A percentile compares a stretch with the other conserved stretches of the same genome.
These are phyloP conservation scores for Bipolaris gigantea DNA, from an alignment of 2,329 filamentous ascomycete species.

Conservation along the genomic window DNA sequence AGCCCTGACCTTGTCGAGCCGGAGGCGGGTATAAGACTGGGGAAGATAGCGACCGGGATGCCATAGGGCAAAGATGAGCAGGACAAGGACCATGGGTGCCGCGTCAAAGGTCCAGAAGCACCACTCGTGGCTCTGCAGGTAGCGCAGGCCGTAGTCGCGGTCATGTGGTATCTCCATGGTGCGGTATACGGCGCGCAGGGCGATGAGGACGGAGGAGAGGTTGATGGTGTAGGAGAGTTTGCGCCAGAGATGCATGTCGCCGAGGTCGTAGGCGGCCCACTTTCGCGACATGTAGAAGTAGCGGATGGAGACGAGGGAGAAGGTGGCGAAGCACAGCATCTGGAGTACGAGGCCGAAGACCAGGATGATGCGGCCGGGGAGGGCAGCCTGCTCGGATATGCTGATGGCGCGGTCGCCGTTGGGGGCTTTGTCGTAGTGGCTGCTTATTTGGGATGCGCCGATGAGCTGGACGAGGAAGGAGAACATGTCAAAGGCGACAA, in stretches of 20 bases:
- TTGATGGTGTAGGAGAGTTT: conserved; percentile 42
- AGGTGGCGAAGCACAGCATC: conserved; percentile 55
- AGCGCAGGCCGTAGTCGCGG: conserved; percentile 48
- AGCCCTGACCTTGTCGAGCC: conserved; percentile 34
- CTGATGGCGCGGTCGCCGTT: conserved; percentile 48
- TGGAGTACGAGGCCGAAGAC: conserved; percentile 55
- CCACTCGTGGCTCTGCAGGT: conserved; percentile 57
- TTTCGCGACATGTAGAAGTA: conserved; percentile 38
- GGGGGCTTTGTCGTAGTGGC: conserved; percentile 32
- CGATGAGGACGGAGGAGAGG: conserved; percentile 33
- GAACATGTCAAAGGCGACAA: conserved; percentile 53
- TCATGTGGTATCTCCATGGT: conserved; percentile 57
- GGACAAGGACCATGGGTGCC: conserved; percentile 52
- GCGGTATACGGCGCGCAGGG: conserved; percentile 58
- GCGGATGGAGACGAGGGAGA: conserved; percentile 46
- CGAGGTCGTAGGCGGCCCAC: conserved; percentile 38
- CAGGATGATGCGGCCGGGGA: conserved; percentile 42
- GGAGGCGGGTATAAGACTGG: conserved; percentile 33
- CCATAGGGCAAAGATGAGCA: conserved; percentile 54
- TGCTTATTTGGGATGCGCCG: conserved; percentile 49
- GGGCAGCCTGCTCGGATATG: conserved; percentile 31
- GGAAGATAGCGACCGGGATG: conserved; percentile 49
- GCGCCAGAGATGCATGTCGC: conserved; percentile 43
- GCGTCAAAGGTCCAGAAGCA: conserved; percentile 58
- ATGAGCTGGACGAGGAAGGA: conserved; percentile 53